phyloP scores from a whole-genome alignment of 2,329 filamentous ascomycete genomes.

The Diaporthe sp. region DNA sequence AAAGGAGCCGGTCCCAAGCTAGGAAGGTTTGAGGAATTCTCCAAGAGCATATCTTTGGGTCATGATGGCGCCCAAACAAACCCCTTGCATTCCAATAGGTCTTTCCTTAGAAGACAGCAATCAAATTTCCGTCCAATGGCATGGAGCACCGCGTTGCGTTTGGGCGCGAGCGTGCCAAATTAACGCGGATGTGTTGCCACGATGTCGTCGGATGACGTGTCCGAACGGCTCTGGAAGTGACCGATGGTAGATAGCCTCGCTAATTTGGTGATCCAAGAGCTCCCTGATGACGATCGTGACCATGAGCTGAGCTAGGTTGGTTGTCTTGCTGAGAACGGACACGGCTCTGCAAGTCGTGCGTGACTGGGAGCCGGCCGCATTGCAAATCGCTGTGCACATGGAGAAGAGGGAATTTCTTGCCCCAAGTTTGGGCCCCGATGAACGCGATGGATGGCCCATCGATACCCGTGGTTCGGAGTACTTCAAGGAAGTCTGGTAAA shows the following conservation, averaged over 20 bases:
- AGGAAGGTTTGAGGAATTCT: not conserved
- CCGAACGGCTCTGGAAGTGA: not conserved
- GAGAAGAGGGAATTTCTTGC: not conserved
- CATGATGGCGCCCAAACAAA: conserved; percentile 2
- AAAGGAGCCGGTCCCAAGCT: not conserved
- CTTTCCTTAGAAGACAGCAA: not conserved
- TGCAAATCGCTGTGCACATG: not conserved
- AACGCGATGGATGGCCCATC: not conserved
- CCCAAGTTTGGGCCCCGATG: not conserved
- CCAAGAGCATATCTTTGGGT: not conserved
- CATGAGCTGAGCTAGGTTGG: not conserved
- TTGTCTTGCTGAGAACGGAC: not conserved
- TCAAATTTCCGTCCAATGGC: not conserved
- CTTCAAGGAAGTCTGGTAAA: not conserved
- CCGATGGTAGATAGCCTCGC: not conserved
- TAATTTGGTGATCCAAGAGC: not conserved
- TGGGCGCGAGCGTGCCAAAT: not conserved
- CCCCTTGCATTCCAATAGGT: conserved; percentile 26
- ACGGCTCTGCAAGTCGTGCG: not conserved
- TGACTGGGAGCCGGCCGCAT: not conserved
- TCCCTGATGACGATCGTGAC: not conserved
- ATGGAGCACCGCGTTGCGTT: not conserved
- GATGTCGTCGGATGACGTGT: not conserved
- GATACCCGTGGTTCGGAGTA: not conserved
- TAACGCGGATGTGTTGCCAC: conserved; percentile 14